Evolutionary conservation across 2,329 filamentous ascomycete genomes (phyloP), one percentile per base, ranked within the genome.

Genomic region (Cadophora malorum): DNA sequence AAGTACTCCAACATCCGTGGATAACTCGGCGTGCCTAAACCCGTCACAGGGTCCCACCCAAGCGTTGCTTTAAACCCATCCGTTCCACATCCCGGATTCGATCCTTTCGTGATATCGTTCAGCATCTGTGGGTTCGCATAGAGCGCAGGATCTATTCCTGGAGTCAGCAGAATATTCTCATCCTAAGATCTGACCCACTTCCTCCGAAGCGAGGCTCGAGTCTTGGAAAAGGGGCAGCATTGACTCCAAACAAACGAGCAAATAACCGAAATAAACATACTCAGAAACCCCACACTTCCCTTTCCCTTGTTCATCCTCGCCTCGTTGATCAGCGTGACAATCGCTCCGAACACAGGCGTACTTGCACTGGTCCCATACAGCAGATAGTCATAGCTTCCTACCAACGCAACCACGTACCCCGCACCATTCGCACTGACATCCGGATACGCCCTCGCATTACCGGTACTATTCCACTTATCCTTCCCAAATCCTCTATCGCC

Each of bases 391-490:
- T 82, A 83, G 8, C 75, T 73, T n/a, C 83, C 83, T 53, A 83
- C 75, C 35, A 83, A 75, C 1, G 83, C 81, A 7, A 83, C 78
- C 56, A 80, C 78, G 67, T 79, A 82, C 62, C 80, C 81, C 7
- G 81, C 80, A 5, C 81, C 82, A 33, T 82, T 81, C 31, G 80
- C 81, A 1, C 78, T 74, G n/a, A 84, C 77, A 65, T 86, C 84
- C 0, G 84, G 84, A 70, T 80, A 84, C 0, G 81, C 84, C 31
- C 83, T 80, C 6, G 65, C 55, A 6, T 45, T 33, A n/a, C 50
- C 38, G 1, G 67, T 59, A 35, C 28, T 59, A 47, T 69, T 69
- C 19, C 56, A 68, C 6, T 35, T 47, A 19, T 56, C 62, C 4
- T 50, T 21, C 5, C 53, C 62, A n/a, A 63, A 67, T 5, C 14